These are phyloP conservation scores for Larix sibirica DNA, from an alignment of 83 land plant genomes.

Conservation along the genomic window DNA sequence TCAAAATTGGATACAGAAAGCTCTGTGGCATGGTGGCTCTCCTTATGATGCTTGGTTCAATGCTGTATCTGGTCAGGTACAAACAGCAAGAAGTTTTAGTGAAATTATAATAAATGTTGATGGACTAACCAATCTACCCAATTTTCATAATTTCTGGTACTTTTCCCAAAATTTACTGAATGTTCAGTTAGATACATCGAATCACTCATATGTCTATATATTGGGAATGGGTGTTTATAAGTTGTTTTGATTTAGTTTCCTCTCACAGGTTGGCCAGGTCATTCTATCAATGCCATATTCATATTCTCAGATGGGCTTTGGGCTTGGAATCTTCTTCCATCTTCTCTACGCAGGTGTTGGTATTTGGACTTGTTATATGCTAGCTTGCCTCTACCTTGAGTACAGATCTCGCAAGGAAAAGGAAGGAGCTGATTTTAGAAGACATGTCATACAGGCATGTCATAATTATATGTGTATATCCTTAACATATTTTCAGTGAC, in stretches of 20 bases:
- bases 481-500: background rate
- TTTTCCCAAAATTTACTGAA: too few species aligned
- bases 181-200: too few species aligned
- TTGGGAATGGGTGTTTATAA: too few species aligned
- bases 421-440: constrained; percentile 25
- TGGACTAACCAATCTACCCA: too few species aligned
- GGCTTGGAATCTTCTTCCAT: constrained; percentile 26
- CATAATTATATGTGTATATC: background rate
- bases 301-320: constrained; percentile 28
- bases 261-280: constrained; percentile 33
- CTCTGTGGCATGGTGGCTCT: constrained; percentile 33
- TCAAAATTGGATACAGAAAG: constrained; percentile 9
- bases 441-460: constrained; percentile 33
- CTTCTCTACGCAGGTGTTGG: constrained; percentile 27
- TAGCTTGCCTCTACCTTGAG: constrained; percentile 31
- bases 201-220: too few species aligned
- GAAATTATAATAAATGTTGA: too few species aligned
- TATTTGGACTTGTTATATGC: constrained; percentile 33
- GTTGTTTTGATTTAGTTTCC: too few species aligned
- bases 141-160: too few species aligned
- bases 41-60: constrained; percentile 32
- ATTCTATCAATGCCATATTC: constrained; percentile 34
- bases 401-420: constrained; percentile 34
- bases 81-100: too few species aligned
- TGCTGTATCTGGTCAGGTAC: constrained; percentile 26